A percentile compares a stretch with the other conserved stretches of the same genome.
phyloP scores from a whole-genome alignment of 768 basidiomycete genomes.

The Epithele typhae region DNA sequence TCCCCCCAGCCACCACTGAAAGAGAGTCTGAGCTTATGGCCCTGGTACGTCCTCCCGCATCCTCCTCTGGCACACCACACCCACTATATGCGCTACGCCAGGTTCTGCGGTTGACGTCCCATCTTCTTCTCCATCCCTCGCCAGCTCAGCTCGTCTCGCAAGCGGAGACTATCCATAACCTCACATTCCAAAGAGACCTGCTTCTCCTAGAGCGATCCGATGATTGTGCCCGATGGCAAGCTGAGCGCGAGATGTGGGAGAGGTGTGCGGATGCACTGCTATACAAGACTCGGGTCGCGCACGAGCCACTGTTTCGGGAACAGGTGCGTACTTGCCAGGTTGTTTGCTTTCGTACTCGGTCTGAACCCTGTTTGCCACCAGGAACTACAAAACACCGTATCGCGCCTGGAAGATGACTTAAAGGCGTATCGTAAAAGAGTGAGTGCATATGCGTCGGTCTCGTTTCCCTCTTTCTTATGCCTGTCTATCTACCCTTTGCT shows the following conservation, averaged over 20 bases:
- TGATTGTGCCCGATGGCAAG: conserved; percentile 55
- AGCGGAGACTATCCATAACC: conserved; percentile 53
- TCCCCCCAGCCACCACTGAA: conserved; percentile 38
- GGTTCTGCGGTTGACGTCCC: conserved; percentile 16
- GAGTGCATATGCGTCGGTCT: conserved; percentile 3
- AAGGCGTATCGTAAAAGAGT: conserved; percentile 59
- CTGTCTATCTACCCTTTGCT: background rate
- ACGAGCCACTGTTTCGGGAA: conserved; percentile 16
- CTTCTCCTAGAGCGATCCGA: conserved; percentile 49
- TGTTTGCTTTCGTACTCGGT: background rate
- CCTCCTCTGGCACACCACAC: background rate
- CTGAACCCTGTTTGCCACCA: conserved; percentile 23
- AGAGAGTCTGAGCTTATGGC: conserved; percentile 33
- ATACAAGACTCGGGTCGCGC: conserved; percentile 39
- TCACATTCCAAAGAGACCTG: conserved; percentile 57
- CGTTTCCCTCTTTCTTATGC: background rate
- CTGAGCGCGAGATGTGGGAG: conserved; percentile 61
- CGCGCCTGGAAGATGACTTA: conserved; percentile 56
- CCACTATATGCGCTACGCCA: conserved; percentile 1
- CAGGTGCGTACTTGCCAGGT: conserved; percentile 1
- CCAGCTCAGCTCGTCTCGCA: conserved; percentile 49
- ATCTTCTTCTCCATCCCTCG: conserved; percentile 14
- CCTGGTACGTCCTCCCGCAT: conserved; percentile 10
- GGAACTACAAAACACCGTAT: conserved; percentile 53
- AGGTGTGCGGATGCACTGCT: conserved; percentile 66